phyloP scores from a whole-genome alignment of 495 filamentous ascomycete species.

The Aspergillus funiculosus region DNA sequence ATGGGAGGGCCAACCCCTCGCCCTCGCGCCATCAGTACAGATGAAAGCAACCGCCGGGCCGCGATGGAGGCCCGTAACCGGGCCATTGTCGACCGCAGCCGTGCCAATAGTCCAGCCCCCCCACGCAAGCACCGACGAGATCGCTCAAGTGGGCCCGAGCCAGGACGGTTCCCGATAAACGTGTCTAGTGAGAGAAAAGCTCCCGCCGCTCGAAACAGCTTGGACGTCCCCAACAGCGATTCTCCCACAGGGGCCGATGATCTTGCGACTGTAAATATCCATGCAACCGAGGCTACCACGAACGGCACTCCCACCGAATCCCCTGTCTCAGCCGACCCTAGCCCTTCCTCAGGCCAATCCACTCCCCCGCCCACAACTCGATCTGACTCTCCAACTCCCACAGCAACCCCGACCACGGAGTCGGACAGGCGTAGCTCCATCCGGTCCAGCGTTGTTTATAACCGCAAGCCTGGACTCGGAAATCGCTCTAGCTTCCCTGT shows the following conservation, averaged over 20 bases:
- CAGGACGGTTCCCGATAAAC: slow-evolving; percentile 76
- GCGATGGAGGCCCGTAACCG: slow-evolving; percentile 88
- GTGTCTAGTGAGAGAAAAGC: slow-evolving; percentile 51
- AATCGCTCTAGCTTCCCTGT: slow-evolving; percentile 41
- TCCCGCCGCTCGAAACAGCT: slow-evolving; percentile 43
- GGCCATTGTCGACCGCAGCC: slow-evolving; percentile 68
- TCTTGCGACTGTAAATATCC: slow-evolving; percentile 27
- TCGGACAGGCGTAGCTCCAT: slow-evolving; percentile 45
- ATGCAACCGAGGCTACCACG: slow-evolving; percentile 25
- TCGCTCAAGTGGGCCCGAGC: slow-evolving; percentile 69
- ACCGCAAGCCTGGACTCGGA: slow-evolving; percentile 39
- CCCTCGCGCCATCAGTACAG: slow-evolving; percentile 84
- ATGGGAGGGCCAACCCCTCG: slow-evolving; percentile 39
- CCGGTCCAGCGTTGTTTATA: slow-evolving; percentile 30
- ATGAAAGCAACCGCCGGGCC: slow-evolving; percentile 91
- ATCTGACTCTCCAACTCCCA: slow-evolving; percentile 38
- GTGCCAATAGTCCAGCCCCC: slow-evolving; percentile 69
- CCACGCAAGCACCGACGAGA: slow-evolving; percentile 64
- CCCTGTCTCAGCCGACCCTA: slow-evolving; percentile 24
- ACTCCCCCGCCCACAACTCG: slow-evolving; percentile 31
- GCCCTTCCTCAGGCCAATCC: slow-evolving; percentile 29
- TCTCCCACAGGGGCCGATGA: slow-evolving; percentile 27
- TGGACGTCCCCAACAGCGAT: slow-evolving; percentile 55
- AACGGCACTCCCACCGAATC: slow-evolving; percentile 38
- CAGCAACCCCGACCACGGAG: slow-evolving; percentile 31